phyloP scores from a whole-genome alignment of 129 eudicot species.

The Flaveria sonorensis region DNA sequence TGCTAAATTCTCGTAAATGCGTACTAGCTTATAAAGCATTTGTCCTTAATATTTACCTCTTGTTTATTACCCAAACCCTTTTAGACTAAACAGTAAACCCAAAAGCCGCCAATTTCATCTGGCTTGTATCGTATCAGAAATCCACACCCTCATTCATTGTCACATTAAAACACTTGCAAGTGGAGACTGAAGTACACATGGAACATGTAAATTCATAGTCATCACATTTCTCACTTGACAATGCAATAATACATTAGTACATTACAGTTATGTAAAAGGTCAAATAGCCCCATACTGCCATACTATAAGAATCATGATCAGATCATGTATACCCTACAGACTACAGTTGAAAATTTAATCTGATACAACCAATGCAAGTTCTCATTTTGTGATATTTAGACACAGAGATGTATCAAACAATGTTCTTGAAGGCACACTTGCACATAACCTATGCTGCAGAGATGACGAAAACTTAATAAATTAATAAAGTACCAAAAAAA shows the following conservation, averaged over 20 bases:
- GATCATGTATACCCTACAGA: constrained; percentile 22
- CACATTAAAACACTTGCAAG: constrained; percentile 16
- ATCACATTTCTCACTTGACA: constrained; percentile 17
- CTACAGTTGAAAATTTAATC: constrained; percentile 9
- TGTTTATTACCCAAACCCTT: too few species aligned
- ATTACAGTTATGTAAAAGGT: constrained; percentile 13
- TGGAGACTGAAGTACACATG: constrained; percentile 24
- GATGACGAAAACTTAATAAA: constrained; percentile 7
- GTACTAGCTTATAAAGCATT: too few species aligned
- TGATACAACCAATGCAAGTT: constrained; percentile 24
- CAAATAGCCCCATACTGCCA: constrained; percentile 24
- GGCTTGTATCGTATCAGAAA: not conserved
- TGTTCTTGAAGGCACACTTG: constrained; percentile 22
- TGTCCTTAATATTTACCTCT: too few species aligned
- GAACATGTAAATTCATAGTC: constrained; percentile 25
- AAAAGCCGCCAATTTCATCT: too few species aligned
- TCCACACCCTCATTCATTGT: not conserved
- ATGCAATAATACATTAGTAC: constrained; percentile 28
- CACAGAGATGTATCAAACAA: constrained; percentile 21
- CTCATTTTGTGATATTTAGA: constrained; percentile 16
- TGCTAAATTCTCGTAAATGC: too few species aligned
- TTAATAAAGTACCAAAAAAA: not conserved
- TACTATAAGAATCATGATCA: constrained; percentile 35
- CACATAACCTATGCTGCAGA: constrained; percentile 36
- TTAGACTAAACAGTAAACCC: too few species aligned